These are phyloP conservation scores for Sedum album DNA, from an alignment of 164 flowering plant genomes.

Conservation along the genomic window DNA sequence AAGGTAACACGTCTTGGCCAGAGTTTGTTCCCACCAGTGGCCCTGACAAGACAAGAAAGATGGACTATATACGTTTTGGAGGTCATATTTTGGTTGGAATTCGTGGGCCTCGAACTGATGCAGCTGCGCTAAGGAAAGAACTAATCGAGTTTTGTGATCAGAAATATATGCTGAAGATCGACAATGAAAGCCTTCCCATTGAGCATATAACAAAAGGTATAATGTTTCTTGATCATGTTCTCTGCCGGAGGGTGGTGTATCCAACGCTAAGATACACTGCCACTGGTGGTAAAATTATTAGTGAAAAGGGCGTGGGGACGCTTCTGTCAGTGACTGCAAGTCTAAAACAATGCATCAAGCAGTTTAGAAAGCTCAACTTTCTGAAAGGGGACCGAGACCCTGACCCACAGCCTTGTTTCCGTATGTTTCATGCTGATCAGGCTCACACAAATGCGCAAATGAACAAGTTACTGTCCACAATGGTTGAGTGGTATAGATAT, in stretches of 20 bases:
- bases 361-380: neutral
- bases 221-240: neutral
- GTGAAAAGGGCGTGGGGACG: neutral
- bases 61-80: neutral
- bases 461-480: conserved; percentile 81
- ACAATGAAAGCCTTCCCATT: neutral
- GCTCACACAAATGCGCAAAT: conserved; percentile 32
- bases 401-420: conserved; percentile 78
- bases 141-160: neutral
- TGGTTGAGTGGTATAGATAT: conserved; percentile 90
- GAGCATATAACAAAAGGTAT: neutral
- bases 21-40: neutral
- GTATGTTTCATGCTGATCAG: conserved; percentile 30
- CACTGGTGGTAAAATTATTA: neutral
- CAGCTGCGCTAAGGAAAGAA: neutral
- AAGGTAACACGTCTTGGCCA: neutral
- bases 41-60: neutral
- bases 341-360: neutral
- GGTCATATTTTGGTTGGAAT: neutral
- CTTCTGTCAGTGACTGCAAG: neutral
- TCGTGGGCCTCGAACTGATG: neutral
- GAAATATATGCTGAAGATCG: neutral
- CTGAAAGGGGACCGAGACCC: neutral
- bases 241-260: neutral
- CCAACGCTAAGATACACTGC: neutral